Evolutionary conservation across 2,329 filamentous ascomycete genomes (phyloP), one percentile per base, ranked within the genome.

Genomic region (Verticillium nubilum): DNA sequence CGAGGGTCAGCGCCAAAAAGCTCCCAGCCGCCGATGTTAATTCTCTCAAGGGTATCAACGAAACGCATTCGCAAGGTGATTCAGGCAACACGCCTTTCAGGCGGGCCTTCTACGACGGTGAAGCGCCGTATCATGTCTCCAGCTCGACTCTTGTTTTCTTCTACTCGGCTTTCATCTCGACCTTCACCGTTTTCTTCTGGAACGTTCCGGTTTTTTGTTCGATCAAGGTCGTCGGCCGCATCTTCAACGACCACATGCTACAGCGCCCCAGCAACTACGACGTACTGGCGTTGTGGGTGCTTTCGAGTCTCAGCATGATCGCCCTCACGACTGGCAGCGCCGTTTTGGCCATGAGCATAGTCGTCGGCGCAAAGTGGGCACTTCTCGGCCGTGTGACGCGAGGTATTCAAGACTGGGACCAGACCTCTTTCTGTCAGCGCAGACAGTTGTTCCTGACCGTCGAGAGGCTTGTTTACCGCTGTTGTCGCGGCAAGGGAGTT

Each of bases 341-440:
- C 0, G 35, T 80, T 2, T 31, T 80, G 0, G 78, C 80, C 2
- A 63, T 82, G 1, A 62, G 65, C 1, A 63, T 79, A 31, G 72
- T 80, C 37, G 74, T 85, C 58, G 70, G 63, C 3, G 69, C 76
- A 10, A 85, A 85, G 65, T 85, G 82, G 82, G 59, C 71, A 1
- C 68, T 85, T 2, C 71, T 85, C 23, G 82, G 82, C 17, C 76
- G 77, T 19, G 74, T 82, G 35, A 69, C 70, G 61, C 77, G 78
- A 3, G 82, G 82, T 17, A 80, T 79, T 61, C 82, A 82, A 63
- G 80, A 83, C 68, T 85, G 82, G 82, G 83, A 85, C 66, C 78
- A 78, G 67, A 78, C 72, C 25, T 72, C 75, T 17, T 85, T 85
- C 69, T 84, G 81, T 68, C 83, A 85, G 65, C 77, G 80, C 33